Evolutionary conservation across 306 rosid species (phyloP).

Genomic region (Acacia confusa): DNA sequence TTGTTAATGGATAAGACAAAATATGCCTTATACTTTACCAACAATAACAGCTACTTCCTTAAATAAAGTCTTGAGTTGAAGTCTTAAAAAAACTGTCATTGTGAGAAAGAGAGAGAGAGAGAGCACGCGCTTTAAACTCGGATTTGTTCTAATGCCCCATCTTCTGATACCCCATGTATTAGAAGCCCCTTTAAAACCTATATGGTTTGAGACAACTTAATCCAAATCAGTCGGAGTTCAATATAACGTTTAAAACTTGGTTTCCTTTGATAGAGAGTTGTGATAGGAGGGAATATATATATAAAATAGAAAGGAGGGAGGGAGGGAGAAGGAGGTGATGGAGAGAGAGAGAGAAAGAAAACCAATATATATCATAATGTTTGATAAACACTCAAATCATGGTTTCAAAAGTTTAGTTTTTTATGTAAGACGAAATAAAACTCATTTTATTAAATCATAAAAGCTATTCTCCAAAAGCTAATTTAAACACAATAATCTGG

Average conservation of each 20-base stretch:
- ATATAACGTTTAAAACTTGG: constrained; percentile 22
- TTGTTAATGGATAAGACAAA: constrained; percentile 39
- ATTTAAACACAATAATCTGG: no score
- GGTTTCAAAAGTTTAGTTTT: no score
- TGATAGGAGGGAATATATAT: constrained; percentile 2
- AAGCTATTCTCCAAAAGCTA: no score
- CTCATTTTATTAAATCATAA: no score
- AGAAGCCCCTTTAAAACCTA: background rate
- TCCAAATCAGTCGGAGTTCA: background rate
- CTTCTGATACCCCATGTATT: background rate
- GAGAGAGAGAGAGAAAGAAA: no score
- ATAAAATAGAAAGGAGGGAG: background rate
- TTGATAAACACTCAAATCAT: no score
- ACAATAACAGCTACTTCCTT: background rate
- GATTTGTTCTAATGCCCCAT: background rate
- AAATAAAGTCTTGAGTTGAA: background rate
- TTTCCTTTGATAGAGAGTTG: constrained; percentile 24
- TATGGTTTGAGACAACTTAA: background rate
- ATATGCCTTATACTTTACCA: constrained; percentile 33
- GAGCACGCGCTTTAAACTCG: no score
- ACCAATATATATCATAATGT: no score
- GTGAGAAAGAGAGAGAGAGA: no score
- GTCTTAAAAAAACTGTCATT: no score
- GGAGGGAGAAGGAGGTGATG: background rate
- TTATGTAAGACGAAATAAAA: no score